These are phyloP conservation scores for Kuraishia molischiana DNA, from an alignment of 805 yeast species.

Conservation along the genomic window DNA sequence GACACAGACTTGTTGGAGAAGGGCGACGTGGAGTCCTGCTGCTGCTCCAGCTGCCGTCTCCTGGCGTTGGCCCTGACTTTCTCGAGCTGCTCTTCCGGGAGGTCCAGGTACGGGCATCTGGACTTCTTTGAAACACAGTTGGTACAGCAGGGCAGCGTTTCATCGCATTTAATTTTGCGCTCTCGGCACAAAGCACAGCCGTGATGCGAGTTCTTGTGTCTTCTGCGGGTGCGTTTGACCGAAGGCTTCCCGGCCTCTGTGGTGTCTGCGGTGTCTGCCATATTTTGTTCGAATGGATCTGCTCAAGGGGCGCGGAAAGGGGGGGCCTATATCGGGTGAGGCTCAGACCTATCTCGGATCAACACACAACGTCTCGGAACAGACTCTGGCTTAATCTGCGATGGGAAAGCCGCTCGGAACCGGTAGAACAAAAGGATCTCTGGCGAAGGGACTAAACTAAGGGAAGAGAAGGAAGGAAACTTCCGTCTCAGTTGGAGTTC, in stretches of 20 bases:
- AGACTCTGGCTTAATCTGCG: too few species aligned
- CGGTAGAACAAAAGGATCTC: too few species aligned
- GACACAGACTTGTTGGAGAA: not conserved
- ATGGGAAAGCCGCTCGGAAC: too few species aligned
- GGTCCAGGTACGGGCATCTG: conserved; percentile 34
- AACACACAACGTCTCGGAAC: too few species aligned
- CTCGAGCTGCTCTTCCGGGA: conserved; percentile 4
- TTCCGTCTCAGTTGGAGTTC: too few species aligned
- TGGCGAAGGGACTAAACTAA: too few species aligned
- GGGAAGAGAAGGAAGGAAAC: too few species aligned
- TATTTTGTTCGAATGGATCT: too few species aligned
- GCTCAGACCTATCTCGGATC: too few species aligned
- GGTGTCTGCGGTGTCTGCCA: too few species aligned
- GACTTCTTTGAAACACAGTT: conserved; percentile 41
- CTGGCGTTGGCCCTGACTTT: conserved; percentile 3
- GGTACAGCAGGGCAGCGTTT: conserved; percentile 45
- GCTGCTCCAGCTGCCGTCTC: not conserved
- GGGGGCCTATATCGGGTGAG: too few species aligned
- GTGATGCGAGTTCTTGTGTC: conserved; percentile 58
- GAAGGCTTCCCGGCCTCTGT: not conserved
- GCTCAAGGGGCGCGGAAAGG: too few species aligned
- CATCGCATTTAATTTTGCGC: conserved; percentile 59
- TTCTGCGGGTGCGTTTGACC: conserved; percentile 25
- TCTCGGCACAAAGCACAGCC: conserved; percentile 69
- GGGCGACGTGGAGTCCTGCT: not conserved